Evolutionary conservation across 495 filamentous ascomycete species (phyloP), one percentile per base, ranked within the genome.

Genomic region (Neurospora sublineolata): DNA sequence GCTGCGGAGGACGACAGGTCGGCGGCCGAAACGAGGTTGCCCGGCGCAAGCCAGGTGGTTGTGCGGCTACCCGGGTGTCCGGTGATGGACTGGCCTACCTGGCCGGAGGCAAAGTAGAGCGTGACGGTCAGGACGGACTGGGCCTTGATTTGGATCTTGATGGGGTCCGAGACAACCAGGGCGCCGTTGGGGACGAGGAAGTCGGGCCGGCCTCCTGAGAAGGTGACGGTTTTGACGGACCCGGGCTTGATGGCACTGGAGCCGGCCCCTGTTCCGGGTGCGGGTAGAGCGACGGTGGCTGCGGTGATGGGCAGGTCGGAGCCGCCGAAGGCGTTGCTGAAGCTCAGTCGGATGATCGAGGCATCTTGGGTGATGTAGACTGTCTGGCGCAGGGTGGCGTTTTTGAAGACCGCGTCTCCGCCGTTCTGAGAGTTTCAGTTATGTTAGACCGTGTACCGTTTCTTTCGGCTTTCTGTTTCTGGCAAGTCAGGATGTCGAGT

Each of bases 361-460:
- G 83, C 79, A 11, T 79, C 80, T 11, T 88, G 77, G 1, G 86
- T 84, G 12, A 88, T 71, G 67, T 86, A 84, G n/a, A 90, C 68
- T 0, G 89, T 91, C 77, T 90, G 87, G 12, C 89, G 87, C 73
- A 91, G 78, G 1, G 89, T 90, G 3, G 86, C 80, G 72, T 89
- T 86, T 30, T 74, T 41, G 72, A 81, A 80, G 23, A 79, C 77
- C 9, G 72, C 68, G 52, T 73, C 60, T 16, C 72, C 72, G 38
- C 72, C 70, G 71, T 76, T 80, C 80, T 81, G 60, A 23, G 14
- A 46, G 60, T 23, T 68, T 58, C 33, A 36, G 68, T 37, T 12
- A 5, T 37, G 68, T 60, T 12, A 60, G 52, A 5, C 33, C 33
- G 33, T 30, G 3, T 60, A 60, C 23, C 5, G 52, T 12, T 14